Evolutionary conservation across 805 yeast genomes (phyloP).

Genomic region (Ogataea ganodermae): DNA sequence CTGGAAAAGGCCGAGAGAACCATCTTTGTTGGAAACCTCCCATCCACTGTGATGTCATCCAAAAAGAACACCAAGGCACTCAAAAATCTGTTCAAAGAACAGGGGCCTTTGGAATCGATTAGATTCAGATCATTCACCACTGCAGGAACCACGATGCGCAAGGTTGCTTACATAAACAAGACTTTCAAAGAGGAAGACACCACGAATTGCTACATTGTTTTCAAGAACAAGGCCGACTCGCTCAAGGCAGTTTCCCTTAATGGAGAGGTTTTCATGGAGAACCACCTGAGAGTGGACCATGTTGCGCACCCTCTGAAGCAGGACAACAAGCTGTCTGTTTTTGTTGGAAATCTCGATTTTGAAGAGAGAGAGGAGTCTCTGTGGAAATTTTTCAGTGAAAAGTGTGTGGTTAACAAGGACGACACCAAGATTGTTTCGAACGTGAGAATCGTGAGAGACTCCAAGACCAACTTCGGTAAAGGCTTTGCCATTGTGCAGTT

Average conservation of each 20-base stretch:
- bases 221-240: conserved; percentile 52
- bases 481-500: conserved; percentile 97
- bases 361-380: conserved; percentile 88
- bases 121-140: conserved; percentile 93
- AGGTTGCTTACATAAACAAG: conserved; percentile 84
- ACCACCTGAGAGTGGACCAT: conserved; percentile 88
- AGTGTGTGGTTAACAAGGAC: conserved; percentile 45
- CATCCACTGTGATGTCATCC: conserved; percentile 61
- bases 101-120: conserved; percentile 66
- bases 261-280: conserved; percentile 64
- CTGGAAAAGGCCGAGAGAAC: conserved; percentile 82
- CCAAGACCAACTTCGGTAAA: conserved; percentile 93
- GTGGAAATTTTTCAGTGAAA: conserved; percentile 72
- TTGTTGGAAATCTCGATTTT: conserved; percentile 92
- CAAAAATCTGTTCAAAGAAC: conserved; percentile 57
- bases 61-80: conserved; percentile 63
- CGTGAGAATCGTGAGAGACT: conserved; percentile 87
- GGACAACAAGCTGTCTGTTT: conserved; percentile 80
- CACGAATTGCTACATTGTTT: conserved; percentile 88
- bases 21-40: conserved; percentile 84
- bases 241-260: conserved; percentile 53
- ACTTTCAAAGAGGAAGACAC: conserved; percentile 75
- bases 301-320: conserved; percentile 89
- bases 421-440: conserved; percentile 62
- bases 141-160: conserved; percentile 84